Evolutionary conservation across 2,329 filamentous ascomycete genomes (phyloP).

Genomic region (Fusarium sp.): DNA sequence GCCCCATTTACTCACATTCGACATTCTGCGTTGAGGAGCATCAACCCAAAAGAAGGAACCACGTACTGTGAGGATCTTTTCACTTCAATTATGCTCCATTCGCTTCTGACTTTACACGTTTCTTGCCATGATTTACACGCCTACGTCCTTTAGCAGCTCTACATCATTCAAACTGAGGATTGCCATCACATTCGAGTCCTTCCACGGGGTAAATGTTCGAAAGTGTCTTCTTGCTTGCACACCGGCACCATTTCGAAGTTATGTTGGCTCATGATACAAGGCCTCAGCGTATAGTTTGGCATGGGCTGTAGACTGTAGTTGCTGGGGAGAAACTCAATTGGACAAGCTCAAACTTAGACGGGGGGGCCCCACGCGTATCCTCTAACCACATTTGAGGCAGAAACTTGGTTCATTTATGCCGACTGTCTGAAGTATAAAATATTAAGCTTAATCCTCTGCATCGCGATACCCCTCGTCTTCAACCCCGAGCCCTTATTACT

Average conservation of each 20-base stretch:
- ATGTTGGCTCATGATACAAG: neutral
- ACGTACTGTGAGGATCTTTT: rapidly evolving
- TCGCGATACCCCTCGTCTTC: neutral
- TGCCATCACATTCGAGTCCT: too few relatives aligned
- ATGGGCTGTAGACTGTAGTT: neutral
- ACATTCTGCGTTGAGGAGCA: neutral
- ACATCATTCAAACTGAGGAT: neutral
- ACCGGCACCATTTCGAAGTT: neutral
- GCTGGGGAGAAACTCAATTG: too few relatives aligned
- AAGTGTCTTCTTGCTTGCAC: neutral
- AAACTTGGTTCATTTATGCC: neutral
- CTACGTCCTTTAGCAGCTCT: neutral
- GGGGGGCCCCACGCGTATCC: rapidly evolving
- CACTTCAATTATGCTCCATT: neutral
- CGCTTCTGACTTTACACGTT: too few relatives aligned
- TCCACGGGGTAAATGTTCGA: too few relatives aligned
- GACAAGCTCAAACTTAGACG: neutral
- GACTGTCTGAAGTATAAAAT: neutral
- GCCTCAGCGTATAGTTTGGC: neutral
- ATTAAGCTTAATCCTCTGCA: neutral
- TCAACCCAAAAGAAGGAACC: neutral
- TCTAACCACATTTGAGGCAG: rapidly evolving
- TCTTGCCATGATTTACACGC: too few relatives aligned
- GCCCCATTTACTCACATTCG: too few relatives aligned
- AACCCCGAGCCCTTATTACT: neutral